phyloP scores from a whole-genome alignment of 2,329 filamentous ascomycete species.

The Akanthomyces lecanii region DNA sequence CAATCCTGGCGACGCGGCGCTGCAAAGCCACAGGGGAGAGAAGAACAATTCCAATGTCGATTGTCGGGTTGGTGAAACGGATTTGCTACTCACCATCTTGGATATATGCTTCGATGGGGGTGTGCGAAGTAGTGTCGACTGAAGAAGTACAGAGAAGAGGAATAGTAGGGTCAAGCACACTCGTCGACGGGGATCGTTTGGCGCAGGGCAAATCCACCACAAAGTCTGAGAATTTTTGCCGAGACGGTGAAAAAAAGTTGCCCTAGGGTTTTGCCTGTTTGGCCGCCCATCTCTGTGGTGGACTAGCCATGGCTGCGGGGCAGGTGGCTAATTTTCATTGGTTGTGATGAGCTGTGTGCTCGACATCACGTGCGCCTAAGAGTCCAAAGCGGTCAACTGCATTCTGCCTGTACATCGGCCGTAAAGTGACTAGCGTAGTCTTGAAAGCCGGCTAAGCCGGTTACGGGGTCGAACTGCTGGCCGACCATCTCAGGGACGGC shows the following conservation, averaged over 20 bases:
- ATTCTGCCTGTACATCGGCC: constrained; percentile 19
- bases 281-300: background rate
- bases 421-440: background rate
- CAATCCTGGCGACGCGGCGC: background rate
- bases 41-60: background rate
- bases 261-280: constrained; percentile 33
- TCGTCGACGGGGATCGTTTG: constrained; percentile 27
- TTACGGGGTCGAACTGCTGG: background rate
- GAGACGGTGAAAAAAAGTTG: constrained; percentile 31
- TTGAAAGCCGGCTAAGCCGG: background rate
- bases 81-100: constrained; percentile 45
- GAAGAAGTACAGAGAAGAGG: constrained; percentile 23
- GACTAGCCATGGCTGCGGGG: constrained; percentile 18
- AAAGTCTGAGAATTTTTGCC: constrained; percentile 32
- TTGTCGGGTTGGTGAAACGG: background rate
- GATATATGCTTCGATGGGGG: constrained; percentile 37
- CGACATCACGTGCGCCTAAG: constrained; percentile 25
- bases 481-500: background rate
- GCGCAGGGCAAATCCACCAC: constrained; percentile 7
- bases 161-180: constrained; percentile 20
- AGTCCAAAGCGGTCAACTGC: constrained; percentile 27
- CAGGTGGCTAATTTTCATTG: constrained; percentile 32
- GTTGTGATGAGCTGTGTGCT: constrained; percentile 17
- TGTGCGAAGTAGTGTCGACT: constrained; percentile 37
- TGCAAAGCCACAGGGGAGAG: background rate